phyloP scores from a whole-genome alignment of 352 stramenopile species.

The Pythium utonaiense region DNA sequence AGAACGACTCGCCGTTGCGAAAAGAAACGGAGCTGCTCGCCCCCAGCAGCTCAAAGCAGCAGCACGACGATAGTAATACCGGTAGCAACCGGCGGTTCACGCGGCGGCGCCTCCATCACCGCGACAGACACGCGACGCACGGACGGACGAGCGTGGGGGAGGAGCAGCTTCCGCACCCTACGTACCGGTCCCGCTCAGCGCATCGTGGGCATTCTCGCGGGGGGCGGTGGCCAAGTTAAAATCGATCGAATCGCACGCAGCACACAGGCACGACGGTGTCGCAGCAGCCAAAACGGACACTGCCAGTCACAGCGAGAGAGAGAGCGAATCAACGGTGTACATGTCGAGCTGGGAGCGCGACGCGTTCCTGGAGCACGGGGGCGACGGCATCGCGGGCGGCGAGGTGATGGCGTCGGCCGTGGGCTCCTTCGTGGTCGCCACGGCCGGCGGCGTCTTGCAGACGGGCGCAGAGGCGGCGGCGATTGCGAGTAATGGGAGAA shows the following conservation, averaged over 20 bases:
- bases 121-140: no score
- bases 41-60: neutral
- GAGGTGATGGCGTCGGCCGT: conserved; percentile 19
- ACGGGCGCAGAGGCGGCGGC: neutral
- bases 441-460: neutral
- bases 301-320: neutral
- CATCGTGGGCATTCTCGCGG: no score
- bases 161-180: no score
- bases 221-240: no score
- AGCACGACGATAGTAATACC: neutral
- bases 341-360: conserved; percentile 31
- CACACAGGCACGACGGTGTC: neutral
- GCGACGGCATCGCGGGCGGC: neutral
- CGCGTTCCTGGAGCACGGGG: conserved; percentile 21
- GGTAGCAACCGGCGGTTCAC: neutral
- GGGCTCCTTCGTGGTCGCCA: conserved; percentile 22
- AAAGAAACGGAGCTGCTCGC: neutral
- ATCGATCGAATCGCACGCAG: no score
- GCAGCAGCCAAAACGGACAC: neutral
- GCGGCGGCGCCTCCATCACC: neutral
- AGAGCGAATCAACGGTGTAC: no score
- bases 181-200: no score
- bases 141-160: no score
- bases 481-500: neutral
- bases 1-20: conserved; percentile 9